Evolutionary conservation across 805 yeast genomes (phyloP).

Genomic region (Cyberlindnera maritima): DNA sequence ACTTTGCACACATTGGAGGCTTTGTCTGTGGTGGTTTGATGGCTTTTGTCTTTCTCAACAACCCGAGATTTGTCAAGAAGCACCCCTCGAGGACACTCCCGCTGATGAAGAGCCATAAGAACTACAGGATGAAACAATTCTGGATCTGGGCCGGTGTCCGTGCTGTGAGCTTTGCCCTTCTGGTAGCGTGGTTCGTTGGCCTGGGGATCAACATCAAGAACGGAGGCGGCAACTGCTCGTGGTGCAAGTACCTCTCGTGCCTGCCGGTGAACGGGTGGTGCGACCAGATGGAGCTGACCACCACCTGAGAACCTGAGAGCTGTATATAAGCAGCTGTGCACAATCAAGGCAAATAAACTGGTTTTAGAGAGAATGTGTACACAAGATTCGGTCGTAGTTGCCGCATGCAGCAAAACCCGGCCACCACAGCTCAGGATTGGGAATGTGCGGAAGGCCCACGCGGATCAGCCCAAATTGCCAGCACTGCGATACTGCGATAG

Average conservation of each 20-base stretch:
- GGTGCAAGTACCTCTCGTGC: constrained; percentile 76
- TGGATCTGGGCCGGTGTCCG: constrained; percentile 53
- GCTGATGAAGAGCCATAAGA: constrained; percentile 18
- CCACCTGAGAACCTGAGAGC: background rate
- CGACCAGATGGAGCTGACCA: constrained; percentile 38
- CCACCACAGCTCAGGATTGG: background rate
- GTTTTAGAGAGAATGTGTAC: too few relatives aligned
- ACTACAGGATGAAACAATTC: constrained; percentile 39
- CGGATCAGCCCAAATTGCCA: background rate
- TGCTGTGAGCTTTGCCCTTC: constrained; percentile 40
- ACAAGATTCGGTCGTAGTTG: too few relatives aligned
- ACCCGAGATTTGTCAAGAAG: constrained; percentile 46
- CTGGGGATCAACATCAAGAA: constrained; percentile 47
- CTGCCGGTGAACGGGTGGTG: constrained; percentile 74
- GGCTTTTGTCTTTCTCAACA: constrained; percentile 49
- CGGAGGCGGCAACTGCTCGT: constrained; percentile 52
- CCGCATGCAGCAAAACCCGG: background rate
- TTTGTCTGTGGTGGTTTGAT: constrained; percentile 57
- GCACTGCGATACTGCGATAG: too few relatives aligned
- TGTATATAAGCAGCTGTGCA: too few relatives aligned
- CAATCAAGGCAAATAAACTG: background rate
- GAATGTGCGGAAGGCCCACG: background rate
- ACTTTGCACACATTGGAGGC: constrained; percentile 75
- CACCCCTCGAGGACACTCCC: constrained; percentile 7
- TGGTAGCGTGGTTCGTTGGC: constrained; percentile 48